A percentile compares a stretch with the other conserved stretches of the same genome.
Evolutionary conservation across 1,139 yeast genomes (phyloP).

Genomic region (Candida smagusa): DNA sequence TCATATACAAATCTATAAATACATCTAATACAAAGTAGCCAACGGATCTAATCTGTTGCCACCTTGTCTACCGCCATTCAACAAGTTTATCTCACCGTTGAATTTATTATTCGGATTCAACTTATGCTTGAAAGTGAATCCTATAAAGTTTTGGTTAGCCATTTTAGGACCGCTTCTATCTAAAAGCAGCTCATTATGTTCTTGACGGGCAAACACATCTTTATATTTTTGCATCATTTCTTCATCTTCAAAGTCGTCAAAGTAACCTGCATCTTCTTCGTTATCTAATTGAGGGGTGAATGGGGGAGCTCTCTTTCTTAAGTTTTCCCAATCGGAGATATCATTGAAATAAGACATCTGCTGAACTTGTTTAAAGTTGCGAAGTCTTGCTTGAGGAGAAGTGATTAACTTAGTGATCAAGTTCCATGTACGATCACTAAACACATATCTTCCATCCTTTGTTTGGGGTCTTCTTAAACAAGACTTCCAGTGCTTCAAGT

Average conservation of each 20-base stretch:
- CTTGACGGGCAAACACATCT: slow-evolving; percentile 90
- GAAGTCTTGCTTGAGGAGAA: slow-evolving; percentile 69
- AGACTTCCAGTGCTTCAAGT: slow-evolving; percentile 89
- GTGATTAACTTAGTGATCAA: slow-evolving; percentile 77
- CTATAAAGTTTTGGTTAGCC: slow-evolving; percentile 60
- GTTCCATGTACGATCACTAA: slow-evolving; percentile 97
- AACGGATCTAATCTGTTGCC: slow-evolving; percentile 38
- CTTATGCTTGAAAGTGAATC: slow-evolving; percentile 93
- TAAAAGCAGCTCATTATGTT: slow-evolving; percentile 77
- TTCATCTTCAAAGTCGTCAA: slow-evolving; percentile 95
- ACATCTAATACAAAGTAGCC: slow-evolving; percentile 40
- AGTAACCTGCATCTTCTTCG: slow-evolving; percentile 97
- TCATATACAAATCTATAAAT: not conserved
- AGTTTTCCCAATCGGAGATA: slow-evolving; percentile 62
- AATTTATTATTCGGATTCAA: slow-evolving; percentile 59
- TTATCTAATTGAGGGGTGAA: slow-evolving; percentile 95
- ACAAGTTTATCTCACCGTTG: slow-evolving; percentile 40
- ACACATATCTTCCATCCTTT: slow-evolving; percentile 86
- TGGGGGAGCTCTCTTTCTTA: slow-evolving; percentile 79
- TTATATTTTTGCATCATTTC: slow-evolving; percentile 97
- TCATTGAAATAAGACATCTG: slow-evolving; percentile 80
- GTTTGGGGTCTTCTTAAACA: slow-evolving; percentile 87
- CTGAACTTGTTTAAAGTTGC: slow-evolving; percentile 77
- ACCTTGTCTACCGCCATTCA: slow-evolving; percentile 20
- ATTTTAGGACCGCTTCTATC: slow-evolving; percentile 45